Evolutionary conservation across 2,329 filamentous ascomycete species (phyloP).

Genomic region (Arthrobotrys pseudoclavata): DNA sequence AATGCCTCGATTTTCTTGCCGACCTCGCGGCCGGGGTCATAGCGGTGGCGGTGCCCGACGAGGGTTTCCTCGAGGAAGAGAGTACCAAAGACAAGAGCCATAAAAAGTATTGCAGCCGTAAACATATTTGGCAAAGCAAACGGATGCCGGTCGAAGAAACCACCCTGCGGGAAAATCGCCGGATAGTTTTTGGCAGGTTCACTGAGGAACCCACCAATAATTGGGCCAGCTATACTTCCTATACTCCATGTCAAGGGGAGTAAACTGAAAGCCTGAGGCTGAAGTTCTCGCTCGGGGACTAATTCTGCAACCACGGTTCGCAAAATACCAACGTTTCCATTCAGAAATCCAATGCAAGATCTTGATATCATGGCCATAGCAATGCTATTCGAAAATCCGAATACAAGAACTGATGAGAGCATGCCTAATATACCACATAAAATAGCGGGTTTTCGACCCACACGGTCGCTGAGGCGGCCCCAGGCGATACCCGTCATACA

Average conservation of each 20-base stretch:
- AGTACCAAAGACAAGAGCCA: constrained; percentile 79
- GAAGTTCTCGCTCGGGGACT: constrained; percentile 82
- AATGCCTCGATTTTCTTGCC: constrained; percentile 75
- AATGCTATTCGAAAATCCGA: constrained; percentile 85
- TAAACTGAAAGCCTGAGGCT: constrained; percentile 88
- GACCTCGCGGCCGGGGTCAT: constrained; percentile 81
- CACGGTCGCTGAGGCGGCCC: constrained; percentile 81
- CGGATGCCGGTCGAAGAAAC: constrained; percentile 81
- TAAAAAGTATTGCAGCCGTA: constrained; percentile 79
- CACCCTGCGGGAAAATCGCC: constrained; percentile 75
- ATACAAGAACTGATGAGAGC: constrained; percentile 83
- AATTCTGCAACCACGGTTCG: constrained; percentile 93
- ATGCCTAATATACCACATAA: constrained; percentile 80
- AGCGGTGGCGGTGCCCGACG: constrained; percentile 75
- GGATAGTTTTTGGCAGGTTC: constrained; percentile 83
- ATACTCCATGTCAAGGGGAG: constrained; percentile 94
- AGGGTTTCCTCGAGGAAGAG: constrained; percentile 91
- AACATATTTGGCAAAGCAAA: constrained; percentile 88
- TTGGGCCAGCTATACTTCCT: constrained; percentile 87
- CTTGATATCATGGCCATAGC: constrained; percentile 83
- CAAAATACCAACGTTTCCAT: constrained; percentile 94
- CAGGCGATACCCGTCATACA: constrained; percentile 79
- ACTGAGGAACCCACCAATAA: constrained; percentile 85
- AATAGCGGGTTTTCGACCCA: constrained; percentile 85
- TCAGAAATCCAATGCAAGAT: constrained; percentile 83